Conservation (phyloP, 2,329 filamentous ascomycete species). For the Cladosporium phlei region DNA sequence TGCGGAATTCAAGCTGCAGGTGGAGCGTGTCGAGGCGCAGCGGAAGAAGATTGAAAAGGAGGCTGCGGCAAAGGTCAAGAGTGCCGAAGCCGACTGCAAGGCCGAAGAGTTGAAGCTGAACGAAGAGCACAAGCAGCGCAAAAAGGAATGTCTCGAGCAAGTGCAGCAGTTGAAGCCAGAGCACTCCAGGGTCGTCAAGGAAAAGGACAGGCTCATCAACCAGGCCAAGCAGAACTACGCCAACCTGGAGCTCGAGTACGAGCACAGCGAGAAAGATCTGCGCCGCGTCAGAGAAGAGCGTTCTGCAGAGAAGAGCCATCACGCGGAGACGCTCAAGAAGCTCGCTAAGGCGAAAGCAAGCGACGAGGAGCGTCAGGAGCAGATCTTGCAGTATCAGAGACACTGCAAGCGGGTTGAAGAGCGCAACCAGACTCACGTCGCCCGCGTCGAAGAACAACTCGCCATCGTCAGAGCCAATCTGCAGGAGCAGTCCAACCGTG, state of each 20-base stretch:
- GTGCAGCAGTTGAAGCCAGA: not conserved
- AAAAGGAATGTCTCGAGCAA: not conserved
- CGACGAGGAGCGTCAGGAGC: not conserved
- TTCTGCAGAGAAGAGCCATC: not conserved
- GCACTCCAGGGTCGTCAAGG: not conserved
- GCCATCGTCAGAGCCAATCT: not conserved
- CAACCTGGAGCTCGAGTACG: not conserved
- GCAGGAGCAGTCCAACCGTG: not conserved
- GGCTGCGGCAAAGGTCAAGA: not conserved
- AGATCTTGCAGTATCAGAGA: not conserved
- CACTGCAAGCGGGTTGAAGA: not conserved
- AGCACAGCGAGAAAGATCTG: not conserved
- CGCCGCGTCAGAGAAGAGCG: too few species aligned
- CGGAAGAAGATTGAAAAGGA: not conserved
- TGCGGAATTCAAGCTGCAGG: not conserved
- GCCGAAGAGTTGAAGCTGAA: not conserved
- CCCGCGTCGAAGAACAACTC: not conserved
- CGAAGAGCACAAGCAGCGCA: not conserved
- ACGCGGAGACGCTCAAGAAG: not conserved
- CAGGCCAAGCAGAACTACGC: not conserved
- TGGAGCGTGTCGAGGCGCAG: not conserved
- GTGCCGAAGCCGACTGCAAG: not conserved
- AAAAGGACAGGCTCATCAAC: not conserved
- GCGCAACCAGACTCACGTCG: not conserved
- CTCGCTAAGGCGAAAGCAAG: not conserved